These are phyloP conservation scores for Umbelopsis ramanniana DNA, from an alignment of 192 early-diverging fungal species.

Conservation along the genomic window DNA sequence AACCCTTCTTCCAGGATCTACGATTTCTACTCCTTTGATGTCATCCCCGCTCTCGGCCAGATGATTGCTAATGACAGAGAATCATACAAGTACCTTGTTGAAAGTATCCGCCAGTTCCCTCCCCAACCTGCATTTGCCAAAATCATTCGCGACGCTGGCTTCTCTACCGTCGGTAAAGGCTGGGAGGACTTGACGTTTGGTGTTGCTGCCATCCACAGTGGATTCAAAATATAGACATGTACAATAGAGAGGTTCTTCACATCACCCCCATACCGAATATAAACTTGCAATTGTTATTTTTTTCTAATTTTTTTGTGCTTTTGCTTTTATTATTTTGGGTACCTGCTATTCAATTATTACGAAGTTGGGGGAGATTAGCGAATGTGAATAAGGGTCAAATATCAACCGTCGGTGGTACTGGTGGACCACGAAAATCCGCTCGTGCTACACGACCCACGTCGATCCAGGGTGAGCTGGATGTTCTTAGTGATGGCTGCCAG, in stretches of 20 bases:
- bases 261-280: no score
- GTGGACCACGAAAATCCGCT: conserved; percentile 17
- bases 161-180: conserved; percentile 84
- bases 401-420: conserved; percentile 8
- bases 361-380: not conserved
- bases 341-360: not conserved
- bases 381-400: not conserved
- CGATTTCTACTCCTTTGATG: conserved; percentile 92
- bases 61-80: conserved; percentile 85
- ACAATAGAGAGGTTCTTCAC: not conserved
- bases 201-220: conserved; percentile 93
- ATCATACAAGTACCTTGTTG: conserved; percentile 97
- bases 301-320: conserved; percentile 4
- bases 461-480: not conserved
- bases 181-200: conserved; percentile 98
- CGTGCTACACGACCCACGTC: not conserved
- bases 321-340: not conserved
- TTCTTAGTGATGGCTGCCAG: conserved; percentile 2
- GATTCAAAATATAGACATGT: conserved; percentile 81
- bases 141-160: conserved; percentile 91
- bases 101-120: conserved; percentile 94
- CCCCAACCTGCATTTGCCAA: conserved; percentile 86
- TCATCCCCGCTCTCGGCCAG: conserved; percentile 90
- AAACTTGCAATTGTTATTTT: not conserved
- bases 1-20: conserved; percentile 61